Evolutionary conservation across 2,329 filamentous ascomycete species (phyloP).

Genomic region (Paracorniculantispora psalliotae): DNA sequence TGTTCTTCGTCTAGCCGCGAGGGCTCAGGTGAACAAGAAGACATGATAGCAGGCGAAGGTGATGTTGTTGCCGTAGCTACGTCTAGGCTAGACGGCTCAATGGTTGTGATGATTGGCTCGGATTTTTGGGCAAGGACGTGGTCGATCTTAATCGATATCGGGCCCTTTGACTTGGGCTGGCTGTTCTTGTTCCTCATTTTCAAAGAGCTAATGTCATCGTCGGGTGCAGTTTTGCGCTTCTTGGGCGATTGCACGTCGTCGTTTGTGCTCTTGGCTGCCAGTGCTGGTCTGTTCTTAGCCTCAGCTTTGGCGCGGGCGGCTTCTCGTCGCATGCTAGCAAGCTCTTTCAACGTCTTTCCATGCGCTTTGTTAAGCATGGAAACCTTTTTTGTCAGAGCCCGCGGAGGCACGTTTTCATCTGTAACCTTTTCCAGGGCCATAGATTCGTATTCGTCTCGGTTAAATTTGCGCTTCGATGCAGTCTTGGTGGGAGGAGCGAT

Average conservation of each 20-base stretch:
- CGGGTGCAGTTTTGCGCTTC: constrained; percentile 37
- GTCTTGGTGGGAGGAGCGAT: constrained; percentile 33
- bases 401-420: constrained; percentile 26
- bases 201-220: constrained; percentile 33
- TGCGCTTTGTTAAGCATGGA: constrained; percentile 31
- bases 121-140: constrained; percentile 16
- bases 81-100: not conserved
- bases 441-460: constrained; percentile 48
- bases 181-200: constrained; percentile 33
- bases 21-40: constrained; percentile 46
- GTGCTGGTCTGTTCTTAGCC: constrained; percentile 39
- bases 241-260: constrained; percentile 54
- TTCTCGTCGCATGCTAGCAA: constrained; percentile 39
- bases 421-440: constrained; percentile 21
- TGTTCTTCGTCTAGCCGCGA: constrained; percentile 29
- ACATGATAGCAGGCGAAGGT: constrained; percentile 37
- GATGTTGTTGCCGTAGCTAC: constrained; percentile 25
- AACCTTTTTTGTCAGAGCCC: constrained; percentile 21
- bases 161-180: constrained; percentile 23
- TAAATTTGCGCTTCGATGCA: constrained; percentile 54
- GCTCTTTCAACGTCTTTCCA: constrained; percentile 43
- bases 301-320: constrained; percentile 26
- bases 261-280: constrained; percentile 56
- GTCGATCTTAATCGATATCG: constrained; percentile 20
- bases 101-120: constrained; percentile 16